Evolutionary conservation across 345 rosid genomes (phyloP).

Genomic region (Euphorbia tirucalli): DNA sequence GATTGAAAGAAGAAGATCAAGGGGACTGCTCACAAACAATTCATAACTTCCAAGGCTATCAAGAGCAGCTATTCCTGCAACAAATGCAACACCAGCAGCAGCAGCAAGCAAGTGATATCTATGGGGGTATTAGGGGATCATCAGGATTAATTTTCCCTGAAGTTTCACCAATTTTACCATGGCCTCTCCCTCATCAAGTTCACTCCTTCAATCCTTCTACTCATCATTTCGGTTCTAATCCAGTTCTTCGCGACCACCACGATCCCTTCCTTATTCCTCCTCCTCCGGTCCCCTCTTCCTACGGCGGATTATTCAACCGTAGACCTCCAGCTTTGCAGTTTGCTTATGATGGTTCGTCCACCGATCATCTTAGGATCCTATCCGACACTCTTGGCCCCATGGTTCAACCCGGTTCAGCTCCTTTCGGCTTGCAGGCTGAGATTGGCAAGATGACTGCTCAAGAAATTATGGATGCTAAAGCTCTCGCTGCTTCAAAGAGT

Average conservation of each 20-base stretch:
- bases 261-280: conserved; percentile 70
- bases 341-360: conserved; percentile 60
- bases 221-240: conserved; percentile 24
- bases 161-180: conserved; percentile 55
- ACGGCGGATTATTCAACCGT: conserved; percentile 61
- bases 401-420: conserved; percentile 54
- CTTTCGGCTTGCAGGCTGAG: conserved; percentile 81
- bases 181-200: conserved; percentile 46
- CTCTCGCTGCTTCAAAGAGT: conserved; percentile 94
- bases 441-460: conserved; percentile 92
- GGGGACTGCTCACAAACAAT: conserved; percentile 58
- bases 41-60: conserved; percentile 61
- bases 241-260: conserved; percentile 39
- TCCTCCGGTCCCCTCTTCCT: conserved; percentile 56
- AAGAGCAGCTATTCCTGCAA: conserved; percentile 57
- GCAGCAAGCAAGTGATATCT: conserved; percentile 27
- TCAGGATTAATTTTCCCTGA: conserved; percentile 53
- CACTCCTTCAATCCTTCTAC: neutral
- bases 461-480: conserved; percentile 98
- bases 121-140: conserved; percentile 33
- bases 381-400: conserved; percentile 77
- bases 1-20: conserved; percentile 65
- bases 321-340: conserved; percentile 59
- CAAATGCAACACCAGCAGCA: conserved; percentile 33
- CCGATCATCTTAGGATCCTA: conserved; percentile 71